Base-by-base conservation (phyloP, 371 early-diverging fungal genomes). In the Apophysomyces sp. region DNA sequence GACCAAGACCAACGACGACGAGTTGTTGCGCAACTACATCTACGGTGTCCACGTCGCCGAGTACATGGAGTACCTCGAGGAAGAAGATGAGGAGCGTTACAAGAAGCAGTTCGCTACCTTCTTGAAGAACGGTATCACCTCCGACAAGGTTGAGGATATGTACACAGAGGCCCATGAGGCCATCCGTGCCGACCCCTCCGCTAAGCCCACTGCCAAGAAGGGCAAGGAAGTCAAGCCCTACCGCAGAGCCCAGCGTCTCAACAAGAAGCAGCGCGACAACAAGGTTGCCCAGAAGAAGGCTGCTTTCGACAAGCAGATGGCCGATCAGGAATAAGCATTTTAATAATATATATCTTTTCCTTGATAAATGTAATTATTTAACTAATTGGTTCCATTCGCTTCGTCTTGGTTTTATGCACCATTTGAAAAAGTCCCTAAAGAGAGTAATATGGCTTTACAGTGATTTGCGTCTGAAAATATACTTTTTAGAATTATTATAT, bases 41-140 rank as follows among this genome's bases (percentile, higher is more conserved):
- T 98, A 93, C 82, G 99, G 99, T 82, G 92, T 96, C 71, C 96
- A 97, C 89, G 95, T 99, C 62, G 89, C 95, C 64, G 95, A 97
- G 71, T 99, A 98, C 92, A 99, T 99, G 99, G 90, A 90, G 69
- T 80, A 87, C 82, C 93, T 99, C 66, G 89, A 94, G 85, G 99
- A 99, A 85, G 97, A 96, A 79, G 98, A 99, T 84, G 94, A 94
- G 80, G 98, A 99, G 72, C 90, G 90, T 67, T 99, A 93, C 94
- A 95, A 97, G 88, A 85, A 87, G 72, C 98, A 98, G 83, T 99
- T 99, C 87, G 81, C 96, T 59, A 87, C 87, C 74, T 99, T 94
- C 92, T 88, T 99, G 76, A 95, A 89, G 81, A 88, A 85, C 58
- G 98, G 92, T 61, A 84, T 99, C 68, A 79, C 87, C 60, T 89